Conservation (phyloP, 2,329 filamentous ascomycete genomes). For the Fusarium secorum region DNA sequence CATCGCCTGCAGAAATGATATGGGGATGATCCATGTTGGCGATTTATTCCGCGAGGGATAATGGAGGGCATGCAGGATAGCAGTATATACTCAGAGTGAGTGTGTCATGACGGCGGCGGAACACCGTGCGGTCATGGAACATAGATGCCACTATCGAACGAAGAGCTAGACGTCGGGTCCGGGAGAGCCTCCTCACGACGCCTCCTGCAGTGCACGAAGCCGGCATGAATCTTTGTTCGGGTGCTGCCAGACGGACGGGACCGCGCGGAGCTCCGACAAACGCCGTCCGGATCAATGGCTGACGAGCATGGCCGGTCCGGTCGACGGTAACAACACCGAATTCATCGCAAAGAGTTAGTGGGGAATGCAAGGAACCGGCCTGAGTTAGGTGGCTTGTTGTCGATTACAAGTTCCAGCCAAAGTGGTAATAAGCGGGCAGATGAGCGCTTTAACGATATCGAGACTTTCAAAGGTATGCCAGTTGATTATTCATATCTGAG, state of each 20-base stretch:
- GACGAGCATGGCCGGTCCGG: constrained; percentile 32
- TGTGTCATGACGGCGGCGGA: constrained; percentile 14
- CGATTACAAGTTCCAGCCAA: not conserved
- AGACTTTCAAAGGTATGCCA: not conserved
- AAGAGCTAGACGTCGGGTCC: not conserved
- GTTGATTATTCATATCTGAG: not conserved
- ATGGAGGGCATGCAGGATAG: not conserved
- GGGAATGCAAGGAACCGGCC: constrained; percentile 19
- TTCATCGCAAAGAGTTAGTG: not conserved
- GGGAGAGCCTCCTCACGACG: constrained; percentile 27
- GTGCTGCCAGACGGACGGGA: constrained; percentile 33
- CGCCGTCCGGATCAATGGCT: constrained; percentile 32
- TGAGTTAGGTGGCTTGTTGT: not conserved
- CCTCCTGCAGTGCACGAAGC: constrained; percentile 7
- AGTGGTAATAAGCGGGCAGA: not conserved
- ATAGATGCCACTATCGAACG: not conserved
- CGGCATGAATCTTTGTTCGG: constrained; percentile 18
- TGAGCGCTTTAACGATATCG: constrained; percentile 3
- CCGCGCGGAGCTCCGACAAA: constrained; percentile 28
- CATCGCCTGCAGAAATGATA: not conserved
- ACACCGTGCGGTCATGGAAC: not conserved
- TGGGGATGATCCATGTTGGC: constrained; percentile 26
- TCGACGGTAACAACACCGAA: constrained; percentile 3
- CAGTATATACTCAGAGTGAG: not conserved
- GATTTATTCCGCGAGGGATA: constrained; percentile 4